Percentiles rank a stretch among this genome's conserved stretches.
Conservation (phyloP, 768 basidiomycete species). For the Hericium alpestre region DNA sequence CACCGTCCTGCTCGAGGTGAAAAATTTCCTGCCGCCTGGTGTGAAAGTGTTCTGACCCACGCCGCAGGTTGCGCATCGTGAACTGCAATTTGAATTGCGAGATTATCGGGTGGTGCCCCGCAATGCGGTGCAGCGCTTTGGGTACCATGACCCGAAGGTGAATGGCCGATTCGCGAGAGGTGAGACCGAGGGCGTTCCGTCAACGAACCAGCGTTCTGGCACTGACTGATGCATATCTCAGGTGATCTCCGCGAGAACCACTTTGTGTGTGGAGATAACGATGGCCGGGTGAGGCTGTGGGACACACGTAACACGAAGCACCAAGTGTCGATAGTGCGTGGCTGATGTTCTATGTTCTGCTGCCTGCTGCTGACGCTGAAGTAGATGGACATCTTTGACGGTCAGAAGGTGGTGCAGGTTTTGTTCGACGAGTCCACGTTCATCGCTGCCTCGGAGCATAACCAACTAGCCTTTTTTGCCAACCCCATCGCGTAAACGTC, state of each 20-base stretch:
- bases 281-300: conserved; percentile 36
- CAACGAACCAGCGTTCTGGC: neutral
- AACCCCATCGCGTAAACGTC: too few species aligned
- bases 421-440: conserved; percentile 23
- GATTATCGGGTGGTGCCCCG: conserved; percentile 31
- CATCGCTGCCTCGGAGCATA: conserved; percentile 29
- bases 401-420: conserved; percentile 30
- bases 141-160: conserved; percentile 25
- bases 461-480: conserved; percentile 24
- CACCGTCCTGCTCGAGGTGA: conserved; percentile 35
- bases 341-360: conserved; percentile 11
- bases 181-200: conserved; percentile 8
- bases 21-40: conserved; percentile 1
- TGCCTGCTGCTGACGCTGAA: neutral
- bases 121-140: conserved; percentile 32
- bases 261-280: conserved; percentile 34
- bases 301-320: conserved; percentile 31
- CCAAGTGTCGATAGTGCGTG: conserved; percentile 6
- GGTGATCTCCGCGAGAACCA: conserved; percentile 15
- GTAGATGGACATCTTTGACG: conserved; percentile 23
- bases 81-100: conserved; percentile 42
- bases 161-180: conserved; percentile 40
- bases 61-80: conserved; percentile 35
- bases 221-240: conserved; percentile 6
- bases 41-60: neutral